phyloP scores from a whole-genome alignment of 2,329 filamentous ascomycete species.

The Fusarium sp. region DNA sequence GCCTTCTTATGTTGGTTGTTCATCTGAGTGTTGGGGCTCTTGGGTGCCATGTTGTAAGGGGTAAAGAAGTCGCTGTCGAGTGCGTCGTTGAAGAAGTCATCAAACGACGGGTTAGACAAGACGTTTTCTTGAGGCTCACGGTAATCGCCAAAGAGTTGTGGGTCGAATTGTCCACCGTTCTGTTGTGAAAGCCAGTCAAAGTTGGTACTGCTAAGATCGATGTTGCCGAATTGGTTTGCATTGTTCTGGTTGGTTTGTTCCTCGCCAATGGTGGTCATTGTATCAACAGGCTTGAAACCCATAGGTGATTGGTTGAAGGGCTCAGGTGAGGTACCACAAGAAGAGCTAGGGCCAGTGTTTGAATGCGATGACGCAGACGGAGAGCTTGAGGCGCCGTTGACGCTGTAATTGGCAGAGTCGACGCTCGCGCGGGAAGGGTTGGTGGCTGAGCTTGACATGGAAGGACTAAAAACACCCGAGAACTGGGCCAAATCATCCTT shows the following conservation, averaged over 20 bases:
- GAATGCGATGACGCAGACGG: constrained; percentile 73
- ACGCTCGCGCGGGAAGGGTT: constrained; percentile 63
- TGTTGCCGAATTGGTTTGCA: constrained; percentile 53
- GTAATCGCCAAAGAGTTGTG: constrained; percentile 91
- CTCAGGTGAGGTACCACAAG: constrained; percentile 83
- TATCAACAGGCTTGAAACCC: constrained; percentile 72
- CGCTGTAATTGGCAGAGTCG: constrained; percentile 63
- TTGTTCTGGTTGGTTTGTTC: constrained; percentile 64
- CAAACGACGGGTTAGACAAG: constrained; percentile 75
- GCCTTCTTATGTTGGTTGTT: constrained; percentile 61
- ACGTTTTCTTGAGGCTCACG: constrained; percentile 89
- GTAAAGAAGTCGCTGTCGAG: constrained; percentile 85
- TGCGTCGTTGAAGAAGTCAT: constrained; percentile 80
- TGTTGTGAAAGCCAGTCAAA: constrained; percentile 83
- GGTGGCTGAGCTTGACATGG: constrained; percentile 59
- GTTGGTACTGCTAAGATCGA: constrained; percentile 63
- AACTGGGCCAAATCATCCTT: constrained; percentile 68
- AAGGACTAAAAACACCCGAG: constrained; percentile 70
- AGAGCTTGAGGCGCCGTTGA: constrained; percentile 69
- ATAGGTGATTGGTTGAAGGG: constrained; percentile 78
- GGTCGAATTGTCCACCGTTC: constrained; percentile 89
- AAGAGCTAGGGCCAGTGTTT: constrained; percentile 70
- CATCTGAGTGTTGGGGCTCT: constrained; percentile 54
- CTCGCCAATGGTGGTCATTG: constrained; percentile 73
- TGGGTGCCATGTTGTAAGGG: constrained; percentile 77